Conservation (phyloP, 2,329 filamentous ascomycete species). For the Aspergillus intermedius region DNA sequence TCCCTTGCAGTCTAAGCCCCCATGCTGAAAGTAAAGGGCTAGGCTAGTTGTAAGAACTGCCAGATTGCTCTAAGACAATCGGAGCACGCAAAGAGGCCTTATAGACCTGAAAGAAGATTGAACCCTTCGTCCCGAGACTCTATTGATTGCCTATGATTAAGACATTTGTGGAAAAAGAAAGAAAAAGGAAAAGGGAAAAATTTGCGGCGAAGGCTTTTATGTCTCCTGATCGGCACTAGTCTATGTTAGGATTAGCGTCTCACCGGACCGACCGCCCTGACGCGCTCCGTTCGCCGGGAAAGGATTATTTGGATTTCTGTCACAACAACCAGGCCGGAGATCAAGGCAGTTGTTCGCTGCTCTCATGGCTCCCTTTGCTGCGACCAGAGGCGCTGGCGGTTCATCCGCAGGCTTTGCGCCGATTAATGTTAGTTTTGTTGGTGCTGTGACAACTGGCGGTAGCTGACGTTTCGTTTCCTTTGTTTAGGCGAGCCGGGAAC, state of each 20-base stretch:
- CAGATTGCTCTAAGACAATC: slow-evolving; percentile 79
- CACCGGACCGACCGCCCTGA: neutral
- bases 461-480: slow-evolving; percentile 8
- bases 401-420: slow-evolving; percentile 17
- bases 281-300: neutral
- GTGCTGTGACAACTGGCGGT: slow-evolving; percentile 5
- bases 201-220: slow-evolving; percentile 23
- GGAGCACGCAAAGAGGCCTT: slow-evolving; percentile 90
- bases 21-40: slow-evolving; percentile 48
- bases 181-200: slow-evolving; percentile 38
- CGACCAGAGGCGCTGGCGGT: slow-evolving; percentile 23
- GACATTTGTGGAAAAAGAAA: slow-evolving; percentile 50
- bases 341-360: neutral
- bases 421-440: slow-evolving; percentile 19
- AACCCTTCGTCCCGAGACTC: slow-evolving; percentile 91
- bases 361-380: slow-evolving; percentile 35
- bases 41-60: slow-evolving; percentile 69
- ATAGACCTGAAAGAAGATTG: slow-evolving; percentile 89
- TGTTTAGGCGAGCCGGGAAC: neutral
- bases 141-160: slow-evolving; percentile 79
- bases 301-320: neutral
- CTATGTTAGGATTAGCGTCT: slow-evolving; percentile 20
- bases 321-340: slow-evolving; percentile 10
- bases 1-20: slow-evolving; percentile 47
- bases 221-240: slow-evolving; percentile 24